Conservation (phyloP, 495 filamentous ascomycete genomes). For the Neurospora sublineolata region DNA sequence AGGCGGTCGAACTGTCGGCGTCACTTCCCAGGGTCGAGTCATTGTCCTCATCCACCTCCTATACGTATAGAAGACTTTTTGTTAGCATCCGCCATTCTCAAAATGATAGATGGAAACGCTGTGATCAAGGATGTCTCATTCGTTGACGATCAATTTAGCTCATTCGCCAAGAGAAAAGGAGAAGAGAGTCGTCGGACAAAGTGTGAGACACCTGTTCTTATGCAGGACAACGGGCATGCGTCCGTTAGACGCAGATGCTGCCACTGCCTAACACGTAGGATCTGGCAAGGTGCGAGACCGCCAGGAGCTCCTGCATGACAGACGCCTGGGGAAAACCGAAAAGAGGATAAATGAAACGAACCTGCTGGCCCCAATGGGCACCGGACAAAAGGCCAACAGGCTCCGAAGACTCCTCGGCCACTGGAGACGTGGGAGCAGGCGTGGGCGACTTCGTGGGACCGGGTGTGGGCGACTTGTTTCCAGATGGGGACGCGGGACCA, state of each 20-base stretch:
- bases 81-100: background rate
- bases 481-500: background rate
- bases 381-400: background rate
- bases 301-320: background rate
- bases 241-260: background rate
- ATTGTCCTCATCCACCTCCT: background rate
- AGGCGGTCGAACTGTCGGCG: conserved; percentile 4
- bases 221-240: background rate
- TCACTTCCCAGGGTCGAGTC: background rate
- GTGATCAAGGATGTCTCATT: background rate
- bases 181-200: background rate
- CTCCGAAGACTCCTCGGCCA: background rate
- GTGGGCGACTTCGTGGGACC: background rate
- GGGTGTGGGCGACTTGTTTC: background rate
- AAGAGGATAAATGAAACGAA: background rate
- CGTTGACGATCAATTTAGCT: background rate
- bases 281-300: background rate
- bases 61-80: background rate
- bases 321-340: background rate
- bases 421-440: background rate
- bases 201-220: background rate
- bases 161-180: background rate
- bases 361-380: background rate
- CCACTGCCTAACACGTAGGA: background rate
- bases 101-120: background rate